Evolutionary conservation across 2,329 filamentous ascomycete species (phyloP).

Genomic region (Grosmannia clavigera): DNA sequence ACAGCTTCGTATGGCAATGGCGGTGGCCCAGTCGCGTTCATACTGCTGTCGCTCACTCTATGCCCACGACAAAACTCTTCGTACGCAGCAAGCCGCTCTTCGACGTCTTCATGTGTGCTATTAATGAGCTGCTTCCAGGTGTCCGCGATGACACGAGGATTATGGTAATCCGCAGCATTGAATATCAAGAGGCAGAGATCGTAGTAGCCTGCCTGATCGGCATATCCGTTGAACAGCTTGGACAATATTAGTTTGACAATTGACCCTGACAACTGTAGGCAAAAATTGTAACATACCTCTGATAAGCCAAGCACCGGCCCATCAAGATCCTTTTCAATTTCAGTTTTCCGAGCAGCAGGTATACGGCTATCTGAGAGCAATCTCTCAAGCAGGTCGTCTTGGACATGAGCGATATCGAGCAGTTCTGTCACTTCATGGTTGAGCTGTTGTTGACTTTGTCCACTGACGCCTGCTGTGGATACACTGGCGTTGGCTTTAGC

Average conservation of each 20-base stretch:
- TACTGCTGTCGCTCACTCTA: constrained; percentile 8
- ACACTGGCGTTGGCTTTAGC: constrained; percentile 90
- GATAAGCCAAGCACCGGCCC: constrained; percentile 67
- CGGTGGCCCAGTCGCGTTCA: constrained; percentile 22
- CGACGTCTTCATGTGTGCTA: constrained; percentile 49
- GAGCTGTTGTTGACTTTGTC: constrained; percentile 73
- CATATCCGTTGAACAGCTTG: constrained; percentile 85
- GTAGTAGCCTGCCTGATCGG: constrained; percentile 77
- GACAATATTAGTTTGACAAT: not conserved
- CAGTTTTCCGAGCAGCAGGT: constrained; percentile 44
- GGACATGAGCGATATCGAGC: constrained; percentile 87
- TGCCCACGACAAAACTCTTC: constrained; percentile 22
- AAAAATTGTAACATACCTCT: constrained; percentile 39
- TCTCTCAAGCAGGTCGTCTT: constrained; percentile 77
- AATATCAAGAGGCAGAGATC: constrained; percentile 90
- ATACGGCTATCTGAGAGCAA: constrained; percentile 63
- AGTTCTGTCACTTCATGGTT: constrained; percentile 75
- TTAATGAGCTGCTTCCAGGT: constrained; percentile 80
- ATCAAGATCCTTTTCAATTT: constrained; percentile 58
- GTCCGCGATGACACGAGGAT: constrained; percentile 66
- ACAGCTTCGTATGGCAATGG: constrained; percentile 59
- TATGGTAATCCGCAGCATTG: constrained; percentile 82
- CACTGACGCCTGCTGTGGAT: constrained; percentile 60
- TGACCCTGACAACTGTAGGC: not conserved
- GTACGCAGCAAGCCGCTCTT: constrained; percentile 27